A percentile compares a stretch with the other conserved stretches of the same genome.
Evolutionary conservation across 176 grass and related monocot genomes (phyloP).

Genomic region (Hordeum marinum): DNA sequence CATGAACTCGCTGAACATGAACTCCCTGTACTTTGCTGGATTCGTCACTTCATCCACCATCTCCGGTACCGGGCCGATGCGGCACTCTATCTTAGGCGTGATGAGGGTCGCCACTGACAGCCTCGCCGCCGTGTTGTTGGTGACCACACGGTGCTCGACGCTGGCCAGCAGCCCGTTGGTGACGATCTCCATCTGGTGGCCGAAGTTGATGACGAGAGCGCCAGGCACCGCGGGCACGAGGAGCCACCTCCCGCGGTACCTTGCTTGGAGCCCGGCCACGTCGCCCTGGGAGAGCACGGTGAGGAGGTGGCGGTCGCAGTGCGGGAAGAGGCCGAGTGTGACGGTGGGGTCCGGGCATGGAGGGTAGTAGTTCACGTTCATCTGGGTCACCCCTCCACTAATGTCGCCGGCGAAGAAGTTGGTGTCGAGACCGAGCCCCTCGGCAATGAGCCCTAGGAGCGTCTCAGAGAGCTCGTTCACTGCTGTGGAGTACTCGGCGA

Average conservation of each 20-base stretch:
- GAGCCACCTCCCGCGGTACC: conserved; percentile 2
- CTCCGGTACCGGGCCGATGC: background rate
- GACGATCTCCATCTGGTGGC: conserved; percentile 44
- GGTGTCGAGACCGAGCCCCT: conserved; percentile 1
- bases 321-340: background rate
- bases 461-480: conserved; percentile 28
- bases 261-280: conserved; percentile 23
- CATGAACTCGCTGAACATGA: conserved; percentile 55
- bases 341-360: background rate
- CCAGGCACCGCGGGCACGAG: background rate
- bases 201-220: conserved; percentile 37
- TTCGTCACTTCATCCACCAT: background rate
- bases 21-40: conserved; percentile 21
- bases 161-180: conserved; percentile 38
- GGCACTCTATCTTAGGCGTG: conserved; percentile 30
- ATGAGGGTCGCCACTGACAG: conserved; percentile 5
- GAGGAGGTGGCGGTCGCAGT: background rate
- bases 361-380: conserved; percentile 40
- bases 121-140: conserved; percentile 6
- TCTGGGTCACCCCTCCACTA: background rate
- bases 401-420: background rate
- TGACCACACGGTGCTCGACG: conserved; percentile 38
- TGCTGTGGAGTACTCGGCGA: conserved; percentile 28
- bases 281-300: conserved; percentile 34
- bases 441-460: background rate